These are phyloP conservation scores for Jatropha multifida DNA, from an alignment of 441 rosid genomes.

Conservation along the genomic window DNA sequence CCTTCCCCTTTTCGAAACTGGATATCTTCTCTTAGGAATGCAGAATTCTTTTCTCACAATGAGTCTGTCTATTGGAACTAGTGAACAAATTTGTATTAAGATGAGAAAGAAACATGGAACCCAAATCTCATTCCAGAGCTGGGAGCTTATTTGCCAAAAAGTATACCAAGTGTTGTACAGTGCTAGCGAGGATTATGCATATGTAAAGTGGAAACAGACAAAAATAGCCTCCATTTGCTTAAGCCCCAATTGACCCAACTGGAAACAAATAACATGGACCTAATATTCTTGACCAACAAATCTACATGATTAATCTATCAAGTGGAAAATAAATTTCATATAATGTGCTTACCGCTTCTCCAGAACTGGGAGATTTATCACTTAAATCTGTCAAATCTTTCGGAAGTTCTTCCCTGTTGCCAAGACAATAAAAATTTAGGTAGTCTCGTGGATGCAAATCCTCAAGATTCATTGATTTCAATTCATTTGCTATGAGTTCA, in stretches of 20 bases:
- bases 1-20: no score
- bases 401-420: constrained; percentile 60
- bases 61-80: no score
- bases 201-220: neutral
- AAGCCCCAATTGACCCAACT: neutral
- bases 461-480: constrained; percentile 46
- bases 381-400: constrained; percentile 18
- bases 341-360: constrained; percentile 41
- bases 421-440: constrained; percentile 83
- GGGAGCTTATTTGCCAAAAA: constrained; percentile 3
- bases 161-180: neutral
- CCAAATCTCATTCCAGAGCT: neutral
- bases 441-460: constrained; percentile 63
- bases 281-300: neutral
- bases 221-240: neutral
- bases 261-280: neutral
- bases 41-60: no score
- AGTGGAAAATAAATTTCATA: neutral
- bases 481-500: constrained; percentile 59
- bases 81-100: no score
- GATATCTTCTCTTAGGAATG: no score
- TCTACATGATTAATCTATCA: neutral
- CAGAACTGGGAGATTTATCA: constrained; percentile 18
- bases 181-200: neutral
- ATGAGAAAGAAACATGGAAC: neutral